These are phyloP conservation scores for Hylodesmum podocarpum DNA, from an alignment of 306 rosid genomes.

Conservation along the genomic window DNA sequence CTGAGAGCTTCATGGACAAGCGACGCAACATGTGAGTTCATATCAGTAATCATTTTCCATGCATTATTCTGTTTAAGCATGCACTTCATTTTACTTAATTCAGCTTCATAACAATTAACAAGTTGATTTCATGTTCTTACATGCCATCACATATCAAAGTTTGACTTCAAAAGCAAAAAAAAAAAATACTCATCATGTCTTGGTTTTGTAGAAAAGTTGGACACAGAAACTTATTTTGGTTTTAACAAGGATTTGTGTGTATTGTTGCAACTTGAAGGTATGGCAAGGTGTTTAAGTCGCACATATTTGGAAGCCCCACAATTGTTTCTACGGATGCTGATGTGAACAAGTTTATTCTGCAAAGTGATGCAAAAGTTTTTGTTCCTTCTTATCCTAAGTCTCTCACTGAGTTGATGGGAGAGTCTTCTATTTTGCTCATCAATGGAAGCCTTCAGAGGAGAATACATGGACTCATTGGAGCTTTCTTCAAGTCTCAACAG, in stretches of 20 bases:
- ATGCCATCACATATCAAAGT: conserved; percentile 1
- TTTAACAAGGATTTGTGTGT: conserved; percentile 4
- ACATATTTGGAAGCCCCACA: conserved; percentile 90
- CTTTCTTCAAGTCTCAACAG: conserved; percentile 87
- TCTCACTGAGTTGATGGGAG: conserved; percentile 82
- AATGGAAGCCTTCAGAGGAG: conserved; percentile 93
- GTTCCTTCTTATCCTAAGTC: conserved; percentile 95
- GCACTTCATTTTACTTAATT: background rate
- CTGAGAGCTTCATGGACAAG: conserved; percentile 83
- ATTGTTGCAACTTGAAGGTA: conserved; percentile 52
- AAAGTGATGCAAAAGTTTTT: conserved; percentile 87
- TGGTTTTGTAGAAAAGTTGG: background rate
- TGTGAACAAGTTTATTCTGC: conserved; percentile 78
- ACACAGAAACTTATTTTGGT: background rate
- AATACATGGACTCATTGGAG: conserved; percentile 91
- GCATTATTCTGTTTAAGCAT: background rate
- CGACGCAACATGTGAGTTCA: conserved; percentile 64
- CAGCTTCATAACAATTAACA: background rate
- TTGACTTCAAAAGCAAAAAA: too few relatives aligned
- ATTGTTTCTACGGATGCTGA: conserved; percentile 91
- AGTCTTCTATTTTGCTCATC: conserved; percentile 89
- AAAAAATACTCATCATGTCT: background rate
- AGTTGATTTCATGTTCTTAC: conserved; percentile 11
- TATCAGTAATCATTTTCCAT: background rate
- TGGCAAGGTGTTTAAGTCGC: conserved; percentile 96